A percentile compares a stretch with the other conserved stretches of the same genome.
These are phyloP conservation scores for Nematodospora valgi DNA, from an alignment of 805 yeast genomes.

Conservation along the genomic window DNA sequence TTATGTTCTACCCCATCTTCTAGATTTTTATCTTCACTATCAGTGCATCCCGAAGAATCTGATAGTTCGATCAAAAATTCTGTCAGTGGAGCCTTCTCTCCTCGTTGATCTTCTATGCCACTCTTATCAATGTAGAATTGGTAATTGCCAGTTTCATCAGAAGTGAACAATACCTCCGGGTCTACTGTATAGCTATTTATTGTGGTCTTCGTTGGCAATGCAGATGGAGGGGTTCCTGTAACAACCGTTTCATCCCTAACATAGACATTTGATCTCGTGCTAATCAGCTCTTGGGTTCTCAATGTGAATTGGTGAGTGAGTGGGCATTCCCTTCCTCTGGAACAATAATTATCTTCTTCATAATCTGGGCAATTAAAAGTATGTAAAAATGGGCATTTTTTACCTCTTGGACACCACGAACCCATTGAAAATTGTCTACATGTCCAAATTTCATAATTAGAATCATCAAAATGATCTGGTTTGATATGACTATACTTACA, in stretches of 20 bases:
- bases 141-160: slow-evolving; percentile 18
- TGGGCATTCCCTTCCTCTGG: slow-evolving; percentile 48
- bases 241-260: slow-evolving; percentile 13
- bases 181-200: slow-evolving; percentile 34
- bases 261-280: slow-evolving; percentile 12
- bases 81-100: background rate
- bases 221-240: background rate
- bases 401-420: slow-evolving; percentile 67
- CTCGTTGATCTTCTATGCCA: background rate
- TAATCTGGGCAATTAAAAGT: slow-evolving; percentile 67
- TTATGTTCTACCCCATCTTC: slow-evolving; percentile 14
- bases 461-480: slow-evolving; percentile 48
- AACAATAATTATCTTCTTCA: slow-evolving; percentile 58
- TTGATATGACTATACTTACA: slow-evolving; percentile 50
- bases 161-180: slow-evolving; percentile 21
- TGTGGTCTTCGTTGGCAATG: slow-evolving; percentile 7
- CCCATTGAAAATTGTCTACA: slow-evolving; percentile 68
- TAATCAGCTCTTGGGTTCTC: slow-evolving; percentile 24
- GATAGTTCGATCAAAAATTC: slow-evolving; percentile 10
- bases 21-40: slow-evolving; percentile 16
- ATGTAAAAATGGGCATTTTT: slow-evolving; percentile 55
- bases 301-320: slow-evolving; percentile 43
- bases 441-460: slow-evolving; percentile 37
- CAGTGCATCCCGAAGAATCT: slow-evolving; percentile 8
- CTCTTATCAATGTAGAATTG: slow-evolving; percentile 23